Evolutionary conservation across 2,329 filamentous ascomycete species (phyloP), one percentile per base, ranked within the genome.

Genomic region (Trichoderma lentiforme): DNA sequence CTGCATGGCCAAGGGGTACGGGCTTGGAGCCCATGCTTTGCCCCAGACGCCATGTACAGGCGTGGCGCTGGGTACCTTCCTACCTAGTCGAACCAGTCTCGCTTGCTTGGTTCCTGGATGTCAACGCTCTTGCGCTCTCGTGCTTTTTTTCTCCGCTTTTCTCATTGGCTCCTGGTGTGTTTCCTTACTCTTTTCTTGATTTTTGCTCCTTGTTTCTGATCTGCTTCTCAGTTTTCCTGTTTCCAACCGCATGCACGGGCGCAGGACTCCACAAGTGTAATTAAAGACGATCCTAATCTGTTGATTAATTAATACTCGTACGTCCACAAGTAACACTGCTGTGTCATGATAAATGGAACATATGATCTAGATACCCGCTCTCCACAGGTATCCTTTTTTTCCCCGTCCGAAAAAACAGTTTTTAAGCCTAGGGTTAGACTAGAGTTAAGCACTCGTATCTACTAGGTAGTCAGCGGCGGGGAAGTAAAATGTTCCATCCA

Each of bases 71-170:
- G 57, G 67, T 70, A 70, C 67, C 67, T 70, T 58, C 67, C 56
- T 61, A 51, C 57, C 56, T 62, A 34, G 67, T 62, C 67, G 39
- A 61, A 62, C 57, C 57, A 51, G 67, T 62, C 67, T 62, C 58
- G 67, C 57, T 53, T 36, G 67, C 57, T 53, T 39, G 67, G 67
- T 70, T 70, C 67, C 67, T 70, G 67, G 30, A 70, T 67, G 64
- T 66, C 65, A 21, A 43, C 57, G 47, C 57, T 69, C n/a, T 61
- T 26, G 39, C 39, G 56, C 66, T 62, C 57, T 36, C 26, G 39
- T 21, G 43, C 28, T 26, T 28, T 39, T 62, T 28, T 30, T 53
- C 21, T 2, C 34, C 14, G 34, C 34, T 36, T 15, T 15, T 36
- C 34, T 36, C 34, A 61, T 62, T 70, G 39, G 67, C 36, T 70